These are phyloP conservation scores for Vairimorpha apis DNA, from an alignment of 371 early-diverging fungal species.

Conservation along the genomic window DNA sequence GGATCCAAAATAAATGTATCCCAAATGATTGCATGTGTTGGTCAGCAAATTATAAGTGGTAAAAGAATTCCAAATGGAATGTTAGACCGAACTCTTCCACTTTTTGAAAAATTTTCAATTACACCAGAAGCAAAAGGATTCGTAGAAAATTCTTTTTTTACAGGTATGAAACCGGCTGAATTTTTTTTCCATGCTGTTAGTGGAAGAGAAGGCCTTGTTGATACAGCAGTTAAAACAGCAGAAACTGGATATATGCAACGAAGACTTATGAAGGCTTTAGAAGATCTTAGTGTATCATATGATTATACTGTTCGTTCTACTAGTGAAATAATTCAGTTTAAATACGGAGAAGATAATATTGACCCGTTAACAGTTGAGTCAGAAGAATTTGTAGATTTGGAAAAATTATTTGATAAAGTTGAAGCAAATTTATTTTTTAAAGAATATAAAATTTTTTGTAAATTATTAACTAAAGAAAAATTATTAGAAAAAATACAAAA, in stretches of 20 bases:
- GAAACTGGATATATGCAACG: slow-evolving; percentile 99
- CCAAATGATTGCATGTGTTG: slow-evolving; percentile 99
- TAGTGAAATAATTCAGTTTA: slow-evolving; percentile 35
- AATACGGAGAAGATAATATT: slow-evolving; percentile 46
- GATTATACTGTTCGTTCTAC: slow-evolving; percentile 60
- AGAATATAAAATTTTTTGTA: too few species aligned
- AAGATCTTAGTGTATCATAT: slow-evolving; percentile 56
- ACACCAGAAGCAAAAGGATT: slow-evolving; percentile 89
- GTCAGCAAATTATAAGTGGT: slow-evolving; percentile 95
- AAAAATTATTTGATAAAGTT: slow-evolving; percentile 10
- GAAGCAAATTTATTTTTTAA: slow-evolving; percentile 5
- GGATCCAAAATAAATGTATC: slow-evolving; percentile 94
- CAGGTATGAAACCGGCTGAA: slow-evolving; percentile 85
- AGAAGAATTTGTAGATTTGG: slow-evolving; percentile 22
- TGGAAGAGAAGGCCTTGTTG: slow-evolving; percentile 98
- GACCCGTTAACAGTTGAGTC: slow-evolving; percentile 32
- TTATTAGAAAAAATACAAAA: background rate
- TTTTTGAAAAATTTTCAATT: slow-evolving; percentile 78
- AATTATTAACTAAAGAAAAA: slow-evolving; percentile 1
- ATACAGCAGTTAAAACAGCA: slow-evolving; percentile 96
- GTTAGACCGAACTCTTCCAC: slow-evolving; percentile 86
- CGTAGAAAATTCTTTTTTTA: slow-evolving; percentile 88
- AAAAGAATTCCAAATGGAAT: slow-evolving; percentile 91
- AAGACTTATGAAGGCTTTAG: slow-evolving; percentile 79
- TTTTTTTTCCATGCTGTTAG: slow-evolving; percentile 97